Evolutionary conservation across 768 basidiomycete genomes (phyloP).

Genomic region (Suillus ampliporus): DNA sequence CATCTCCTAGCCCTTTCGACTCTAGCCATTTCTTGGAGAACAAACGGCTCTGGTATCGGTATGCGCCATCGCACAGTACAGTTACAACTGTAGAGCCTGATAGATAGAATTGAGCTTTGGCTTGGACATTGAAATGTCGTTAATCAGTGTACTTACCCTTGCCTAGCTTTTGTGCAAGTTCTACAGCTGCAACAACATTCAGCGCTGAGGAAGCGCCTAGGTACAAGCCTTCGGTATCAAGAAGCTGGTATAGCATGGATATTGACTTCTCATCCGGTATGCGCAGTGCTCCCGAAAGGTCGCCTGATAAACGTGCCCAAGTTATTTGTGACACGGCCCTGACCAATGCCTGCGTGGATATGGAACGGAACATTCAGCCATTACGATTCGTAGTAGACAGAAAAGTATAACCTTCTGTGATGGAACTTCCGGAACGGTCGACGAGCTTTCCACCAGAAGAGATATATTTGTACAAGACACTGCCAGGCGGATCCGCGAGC

Average conservation of each 20-base stretch:
- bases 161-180: conserved; percentile 85
- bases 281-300: conserved; percentile 82
- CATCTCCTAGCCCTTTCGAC: conserved; percentile 73
- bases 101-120: conserved; percentile 10
- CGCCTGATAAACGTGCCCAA: conserved; percentile 78
- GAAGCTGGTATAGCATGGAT: conserved; percentile 89
- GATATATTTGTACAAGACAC: conserved; percentile 85
- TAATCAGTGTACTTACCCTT: conserved; percentile 55
- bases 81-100: conserved; percentile 86
- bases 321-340: conserved; percentile 94
- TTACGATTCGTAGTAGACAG: conserved; percentile 3
- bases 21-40: conserved; percentile 95
- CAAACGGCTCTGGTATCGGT: conserved; percentile 94
- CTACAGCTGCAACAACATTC: conserved; percentile 92
- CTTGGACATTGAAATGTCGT: background rate
- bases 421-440: conserved; percentile 85
- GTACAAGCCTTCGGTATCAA: conserved; percentile 93
- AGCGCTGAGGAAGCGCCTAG: conserved; percentile 92
- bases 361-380: conserved; percentile 5
- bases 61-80: conserved; percentile 93
- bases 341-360: conserved; percentile 79
- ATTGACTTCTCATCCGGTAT: conserved; percentile 91
- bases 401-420: conserved; percentile 77
- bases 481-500: conserved; percentile 97
- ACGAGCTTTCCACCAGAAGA: conserved; percentile 76